Conservation (phyloP, 1,139 yeast genomes). For the Eremothecium gossypii region DNA sequence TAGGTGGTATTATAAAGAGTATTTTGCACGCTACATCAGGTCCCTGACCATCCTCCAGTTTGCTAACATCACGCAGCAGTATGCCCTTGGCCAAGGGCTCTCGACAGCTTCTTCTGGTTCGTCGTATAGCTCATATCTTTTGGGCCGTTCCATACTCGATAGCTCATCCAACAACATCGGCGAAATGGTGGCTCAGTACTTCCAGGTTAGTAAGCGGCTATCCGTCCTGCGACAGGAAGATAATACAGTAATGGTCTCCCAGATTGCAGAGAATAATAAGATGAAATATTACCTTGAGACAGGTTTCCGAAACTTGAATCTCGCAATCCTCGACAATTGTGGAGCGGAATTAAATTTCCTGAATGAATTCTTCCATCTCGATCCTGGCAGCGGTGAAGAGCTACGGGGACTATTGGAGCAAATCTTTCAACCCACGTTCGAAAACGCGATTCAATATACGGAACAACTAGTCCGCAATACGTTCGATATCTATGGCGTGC, state of each 20-base stretch:
- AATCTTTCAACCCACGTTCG: conserved; percentile 44
- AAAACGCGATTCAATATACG: conserved; percentile 45
- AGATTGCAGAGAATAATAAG: conserved; percentile 73
- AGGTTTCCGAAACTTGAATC: conserved; percentile 62
- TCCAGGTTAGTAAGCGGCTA: conserved; percentile 49
- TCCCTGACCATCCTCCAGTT: conserved; percentile 59
- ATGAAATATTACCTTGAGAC: conserved; percentile 62
- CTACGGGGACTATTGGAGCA: conserved; percentile 37
- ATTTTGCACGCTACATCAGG: conserved; percentile 70
- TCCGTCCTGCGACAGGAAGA: conserved; percentile 45
- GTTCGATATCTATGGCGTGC: conserved; percentile 68
- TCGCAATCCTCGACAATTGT: conserved; percentile 69
- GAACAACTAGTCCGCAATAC: conserved; percentile 41
- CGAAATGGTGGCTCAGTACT: conserved; percentile 36
- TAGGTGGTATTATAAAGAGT: conserved; percentile 82
- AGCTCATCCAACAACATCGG: conserved; percentile 12
- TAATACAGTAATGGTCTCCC: conserved; percentile 67
- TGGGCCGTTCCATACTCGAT: conserved; percentile 12
- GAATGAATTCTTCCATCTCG: conserved; percentile 55
- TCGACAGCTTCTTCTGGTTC: conserved; percentile 16
- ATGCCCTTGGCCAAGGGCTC: conserved; percentile 28
- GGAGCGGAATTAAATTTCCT: conserved; percentile 70
- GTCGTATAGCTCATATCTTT: conserved; percentile 17
- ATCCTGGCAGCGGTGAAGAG: conserved; percentile 27
- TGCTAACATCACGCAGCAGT: conserved; percentile 43